These are phyloP conservation scores for Tephrocybe sp. DNA, from an alignment of 768 basidiomycete species.

Conservation along the genomic window DNA sequence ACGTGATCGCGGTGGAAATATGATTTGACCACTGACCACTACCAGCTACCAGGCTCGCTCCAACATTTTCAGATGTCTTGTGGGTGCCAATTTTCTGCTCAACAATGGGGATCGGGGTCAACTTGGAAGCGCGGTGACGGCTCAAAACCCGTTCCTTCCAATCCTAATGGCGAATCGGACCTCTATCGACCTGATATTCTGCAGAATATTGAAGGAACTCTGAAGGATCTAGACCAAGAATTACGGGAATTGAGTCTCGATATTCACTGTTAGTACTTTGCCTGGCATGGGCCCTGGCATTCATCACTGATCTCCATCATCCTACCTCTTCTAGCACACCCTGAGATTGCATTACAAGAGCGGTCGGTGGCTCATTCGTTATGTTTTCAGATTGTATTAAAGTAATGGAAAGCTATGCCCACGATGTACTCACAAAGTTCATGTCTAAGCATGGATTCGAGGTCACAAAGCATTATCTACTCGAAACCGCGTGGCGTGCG, in stretches of 20 bases:
- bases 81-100: conserved; percentile 11
- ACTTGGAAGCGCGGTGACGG: conserved; percentile 46
- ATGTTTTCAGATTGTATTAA: background rate
- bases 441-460: conserved; percentile 64
- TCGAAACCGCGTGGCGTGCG: conserved; percentile 76
- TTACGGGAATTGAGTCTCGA: conserved; percentile 63
- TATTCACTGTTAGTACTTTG: conserved; percentile 56
- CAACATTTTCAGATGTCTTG: conserved; percentile 4
- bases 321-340: conserved; percentile 45
- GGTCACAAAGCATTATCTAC: conserved; percentile 54
- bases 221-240: conserved; percentile 51
- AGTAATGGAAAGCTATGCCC: conserved; percentile 50
- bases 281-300: background rate
- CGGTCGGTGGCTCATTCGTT: conserved; percentile 37
- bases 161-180: conserved; percentile 26
- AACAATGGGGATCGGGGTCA: conserved; percentile 5
- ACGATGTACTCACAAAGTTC: conserved; percentile 67
- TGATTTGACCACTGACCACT: no score
- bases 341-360: conserved; percentile 72
- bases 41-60: background rate
- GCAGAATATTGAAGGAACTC: conserved; percentile 52
- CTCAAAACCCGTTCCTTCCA: conserved; percentile 27
- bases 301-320: background rate
- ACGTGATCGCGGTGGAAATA: no score
- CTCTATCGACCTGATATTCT: conserved; percentile 59